Percentiles rank a stretch among this genome's conserved stretches.
These are phyloP conservation scores for Chernovozyma sophiae-reginae DNA, from an alignment of 1,139 yeast genomes.

Conservation along the genomic window DNA sequence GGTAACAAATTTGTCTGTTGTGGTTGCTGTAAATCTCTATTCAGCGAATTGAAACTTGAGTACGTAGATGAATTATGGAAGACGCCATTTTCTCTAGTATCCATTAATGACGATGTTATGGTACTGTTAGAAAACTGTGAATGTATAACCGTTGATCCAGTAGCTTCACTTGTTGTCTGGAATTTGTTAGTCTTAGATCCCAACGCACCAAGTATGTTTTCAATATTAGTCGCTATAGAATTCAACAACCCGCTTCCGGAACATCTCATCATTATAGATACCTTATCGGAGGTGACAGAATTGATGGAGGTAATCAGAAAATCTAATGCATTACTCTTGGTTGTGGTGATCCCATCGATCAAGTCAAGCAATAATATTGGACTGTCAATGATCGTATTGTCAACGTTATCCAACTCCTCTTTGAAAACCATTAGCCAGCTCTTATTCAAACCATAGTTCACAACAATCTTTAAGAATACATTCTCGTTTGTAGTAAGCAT, in stretches of 20 bases:
- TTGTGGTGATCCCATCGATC: slow-evolving; percentile 16
- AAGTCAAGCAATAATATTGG: slow-evolving; percentile 37
- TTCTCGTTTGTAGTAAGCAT: slow-evolving; percentile 37
- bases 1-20: slow-evolving; percentile 1
- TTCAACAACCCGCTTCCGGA: slow-evolving; percentile 23
- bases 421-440: slow-evolving; percentile 42
- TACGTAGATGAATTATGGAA: slow-evolving; percentile 4
- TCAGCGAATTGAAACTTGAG: slow-evolving; percentile 27
- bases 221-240: slow-evolving; percentile 23
- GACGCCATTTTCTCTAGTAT: slow-evolving; percentile 6
- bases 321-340: slow-evolving; percentile 31
- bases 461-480: slow-evolving; percentile 35
- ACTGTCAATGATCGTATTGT: slow-evolving; percentile 29
- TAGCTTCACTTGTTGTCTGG: not conserved
- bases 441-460: slow-evolving; percentile 28
- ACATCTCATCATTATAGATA: slow-evolving; percentile 35
- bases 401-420: slow-evolving; percentile 30
- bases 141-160: slow-evolving; percentile 1
- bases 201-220: slow-evolving; percentile 26
- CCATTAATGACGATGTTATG: slow-evolving; percentile 37
- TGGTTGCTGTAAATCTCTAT: not conserved
- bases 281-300: slow-evolving; percentile 26
- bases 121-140: slow-evolving; percentile 27
- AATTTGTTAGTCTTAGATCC: slow-evolving; percentile 1
- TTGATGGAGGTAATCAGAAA: slow-evolving; percentile 33